Percentiles rank a stretch among this genome's conserved stretches.
Conservation (phyloP, 768 basidiomycete species). For the Kwoniella botswanensis region DNA sequence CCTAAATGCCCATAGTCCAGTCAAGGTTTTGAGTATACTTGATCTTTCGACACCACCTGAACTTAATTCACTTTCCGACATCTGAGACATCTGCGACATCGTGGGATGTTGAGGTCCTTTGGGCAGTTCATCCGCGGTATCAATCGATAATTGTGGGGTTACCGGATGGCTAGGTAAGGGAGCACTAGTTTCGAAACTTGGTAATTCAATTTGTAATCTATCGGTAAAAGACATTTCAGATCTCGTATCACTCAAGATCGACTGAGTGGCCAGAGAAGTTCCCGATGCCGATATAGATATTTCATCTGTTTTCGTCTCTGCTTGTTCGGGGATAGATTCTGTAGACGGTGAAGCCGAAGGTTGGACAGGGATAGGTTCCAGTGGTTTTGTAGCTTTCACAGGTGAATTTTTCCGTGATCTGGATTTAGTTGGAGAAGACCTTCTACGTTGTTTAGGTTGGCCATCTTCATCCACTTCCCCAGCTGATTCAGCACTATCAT, state of each 20-base stretch:
- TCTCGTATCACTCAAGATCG: slow-evolving; percentile 43
- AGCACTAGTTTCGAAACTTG: slow-evolving; percentile 57
- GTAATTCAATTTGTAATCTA: slow-evolving; percentile 56
- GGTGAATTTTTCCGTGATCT: slow-evolving; percentile 23
- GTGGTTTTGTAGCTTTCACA: slow-evolving; percentile 27
- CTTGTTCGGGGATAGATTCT: slow-evolving; percentile 3
- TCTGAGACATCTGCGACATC: slow-evolving; percentile 45
- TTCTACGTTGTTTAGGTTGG: slow-evolving; percentile 13
- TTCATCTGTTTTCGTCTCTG: neutral
- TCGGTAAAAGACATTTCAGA: slow-evolving; percentile 56
- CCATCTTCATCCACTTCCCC: slow-evolving; percentile 21
- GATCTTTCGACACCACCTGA: slow-evolving; percentile 67
- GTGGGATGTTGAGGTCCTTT: slow-evolving; percentile 16
- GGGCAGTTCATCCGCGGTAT: slow-evolving; percentile 41
- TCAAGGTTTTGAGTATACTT: slow-evolving; percentile 80
- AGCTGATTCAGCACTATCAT: slow-evolving; percentile 45
- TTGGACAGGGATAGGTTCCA: slow-evolving; percentile 26
- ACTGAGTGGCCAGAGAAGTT: slow-evolving; percentile 29
- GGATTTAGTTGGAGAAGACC: slow-evolving; percentile 24
- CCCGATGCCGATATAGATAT: slow-evolving; percentile 40
- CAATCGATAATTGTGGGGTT: slow-evolving; percentile 49
- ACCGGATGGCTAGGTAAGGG: slow-evolving; percentile 57
- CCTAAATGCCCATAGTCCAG: slow-evolving; percentile 74
- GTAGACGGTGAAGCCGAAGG: neutral
- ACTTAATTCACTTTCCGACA: slow-evolving; percentile 60